Base-by-base conservation (phyloP, 768 basidiomycete species). In the Nevesoporus exiguus region DNA sequence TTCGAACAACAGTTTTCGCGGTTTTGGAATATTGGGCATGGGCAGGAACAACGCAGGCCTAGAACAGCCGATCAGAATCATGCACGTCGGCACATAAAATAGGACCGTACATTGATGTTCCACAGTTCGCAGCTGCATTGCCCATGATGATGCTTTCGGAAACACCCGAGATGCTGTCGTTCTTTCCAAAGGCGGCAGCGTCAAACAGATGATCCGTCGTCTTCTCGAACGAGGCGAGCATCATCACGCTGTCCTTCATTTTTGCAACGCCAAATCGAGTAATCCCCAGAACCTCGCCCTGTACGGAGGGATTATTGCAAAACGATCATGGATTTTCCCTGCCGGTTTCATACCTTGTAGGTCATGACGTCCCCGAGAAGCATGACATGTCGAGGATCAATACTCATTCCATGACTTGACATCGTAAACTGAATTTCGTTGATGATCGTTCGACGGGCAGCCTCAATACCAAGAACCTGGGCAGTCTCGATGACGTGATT, bases 91-190 rank as follows among this genome's bases (percentile, higher is more conserved):
- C 34, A 42, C 22, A n/a, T n/a, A 40, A 43, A 45, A 48, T 19
- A 5, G 48, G 14, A 24, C 72, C 82, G 57, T 66, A 95, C 93
- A 98, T 87, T 0, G 93, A 95, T 9, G 95, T 98, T 25, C 95
- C 95, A 64, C 93, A 95, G 64, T 85, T 89, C 6, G 93, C 88
- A 1, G 95, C 94, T 34, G 95, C 86, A 64, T 96, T 97, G 30
- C 95, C 95, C 93, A 99, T 95, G 71, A 99, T 98, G 68, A 99
- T 99, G 68, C 96, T 98, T 71, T 99, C 97, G 19, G 97, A 98
- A 7, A 99, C 96, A 47, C 97, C 97, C 29, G 92, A 86, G 50
- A 99, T 97, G 52, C 81, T 83, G 66, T 99, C 97, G 47, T 85
- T 93, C 73, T 98, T 98, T 11, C 94, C 93, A 69, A 88, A 95